phyloP scores from a whole-genome alignment of 108 stramenopile species.

The Craspedostauros australis region DNA sequence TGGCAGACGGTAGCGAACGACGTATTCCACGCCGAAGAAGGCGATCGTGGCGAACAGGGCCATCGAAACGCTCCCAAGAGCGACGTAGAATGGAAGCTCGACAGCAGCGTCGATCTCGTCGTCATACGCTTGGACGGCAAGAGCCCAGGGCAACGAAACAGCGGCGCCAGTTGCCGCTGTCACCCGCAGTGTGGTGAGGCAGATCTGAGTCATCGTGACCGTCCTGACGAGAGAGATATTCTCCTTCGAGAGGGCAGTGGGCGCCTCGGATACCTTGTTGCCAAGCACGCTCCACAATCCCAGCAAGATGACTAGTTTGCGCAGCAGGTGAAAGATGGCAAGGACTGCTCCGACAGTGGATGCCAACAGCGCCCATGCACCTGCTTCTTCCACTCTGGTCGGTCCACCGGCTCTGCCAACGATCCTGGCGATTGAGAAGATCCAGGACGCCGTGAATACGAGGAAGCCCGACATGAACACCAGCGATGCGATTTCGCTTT shows the following conservation, averaged over 20 bases:
- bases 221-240: slow-evolving; percentile 1
- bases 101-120: not conserved
- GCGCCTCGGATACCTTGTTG: no score
- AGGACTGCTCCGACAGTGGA: slow-evolving; percentile 16
- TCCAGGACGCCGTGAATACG: slow-evolving; percentile 10
- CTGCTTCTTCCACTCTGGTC: not conserved
- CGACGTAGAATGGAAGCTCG: slow-evolving; percentile 8
- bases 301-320: slow-evolving; percentile 10
- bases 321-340: slow-evolving; percentile 11
- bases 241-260: no score
- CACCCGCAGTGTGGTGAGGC: slow-evolving; percentile 1
- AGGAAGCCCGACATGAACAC: slow-evolving; percentile 13
- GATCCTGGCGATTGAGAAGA: slow-evolving; percentile 15
- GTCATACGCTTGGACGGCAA: slow-evolving; percentile 1
- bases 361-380: slow-evolving; percentile 8
- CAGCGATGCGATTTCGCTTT: slow-evolving; percentile 18
- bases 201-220: not conserved
- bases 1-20: slow-evolving; percentile 14
- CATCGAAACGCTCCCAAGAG: slow-evolving; percentile 1
- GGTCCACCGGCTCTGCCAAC: not conserved
- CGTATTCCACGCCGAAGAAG: slow-evolving; percentile 14
- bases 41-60: slow-evolving; percentile 3
- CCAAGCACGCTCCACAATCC: slow-evolving; percentile 12
- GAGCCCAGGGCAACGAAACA: slow-evolving; percentile 12
- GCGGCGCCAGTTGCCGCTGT: slow-evolving; percentile 1